These are phyloP conservation scores for Cochlearia excelsa DNA, from an alignment of 345 rosid species.

Conservation along the genomic window DNA sequence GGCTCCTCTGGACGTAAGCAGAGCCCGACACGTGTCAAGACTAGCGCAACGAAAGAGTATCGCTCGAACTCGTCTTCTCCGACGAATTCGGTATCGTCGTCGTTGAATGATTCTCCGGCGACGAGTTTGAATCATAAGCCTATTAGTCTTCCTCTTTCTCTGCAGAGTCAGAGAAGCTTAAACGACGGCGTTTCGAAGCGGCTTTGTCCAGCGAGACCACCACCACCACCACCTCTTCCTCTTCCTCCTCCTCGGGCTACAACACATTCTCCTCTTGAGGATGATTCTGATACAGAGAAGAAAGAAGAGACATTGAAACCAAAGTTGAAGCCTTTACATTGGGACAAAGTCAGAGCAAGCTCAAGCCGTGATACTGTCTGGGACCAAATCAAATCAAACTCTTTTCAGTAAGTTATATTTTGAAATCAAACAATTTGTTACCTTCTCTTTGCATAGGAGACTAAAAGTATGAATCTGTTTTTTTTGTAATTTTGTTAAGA, in stretches of 20 bases:
- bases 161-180: slow-evolving; percentile 18
- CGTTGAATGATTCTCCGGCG: slow-evolving; percentile 42
- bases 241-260: slow-evolving; percentile 37
- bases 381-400: slow-evolving; percentile 89
- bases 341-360: slow-evolving; percentile 97
- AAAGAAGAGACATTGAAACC: slow-evolving; percentile 57
- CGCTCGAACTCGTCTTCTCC: slow-evolving; percentile 55
- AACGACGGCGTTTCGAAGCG: slow-evolving; percentile 20
- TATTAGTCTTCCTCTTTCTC: slow-evolving; percentile 26
- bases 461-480: slow-evolving; percentile 16
- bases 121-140: slow-evolving; percentile 45
- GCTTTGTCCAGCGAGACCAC: slow-evolving; percentile 43
- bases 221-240: slow-evolving; percentile 61
- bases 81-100: slow-evolving; percentile 34
- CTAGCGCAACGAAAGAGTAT: slow-evolving; percentile 40
- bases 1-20: slow-evolving; percentile 70
- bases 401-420: slow-evolving; percentile 71
- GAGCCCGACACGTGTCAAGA: slow-evolving; percentile 39
- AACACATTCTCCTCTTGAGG: slow-evolving; percentile 30
- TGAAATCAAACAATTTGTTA: not conserved
- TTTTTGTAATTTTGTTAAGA: slow-evolving; percentile 40
- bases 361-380: slow-evolving; percentile 91
- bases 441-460: not conserved
- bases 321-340: slow-evolving; percentile 85
- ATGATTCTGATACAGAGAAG: slow-evolving; percentile 25